These are phyloP conservation scores for Trichosporon ovoides DNA, from an alignment of 1,284 basidiomycete genomes.

Conservation along the genomic window DNA sequence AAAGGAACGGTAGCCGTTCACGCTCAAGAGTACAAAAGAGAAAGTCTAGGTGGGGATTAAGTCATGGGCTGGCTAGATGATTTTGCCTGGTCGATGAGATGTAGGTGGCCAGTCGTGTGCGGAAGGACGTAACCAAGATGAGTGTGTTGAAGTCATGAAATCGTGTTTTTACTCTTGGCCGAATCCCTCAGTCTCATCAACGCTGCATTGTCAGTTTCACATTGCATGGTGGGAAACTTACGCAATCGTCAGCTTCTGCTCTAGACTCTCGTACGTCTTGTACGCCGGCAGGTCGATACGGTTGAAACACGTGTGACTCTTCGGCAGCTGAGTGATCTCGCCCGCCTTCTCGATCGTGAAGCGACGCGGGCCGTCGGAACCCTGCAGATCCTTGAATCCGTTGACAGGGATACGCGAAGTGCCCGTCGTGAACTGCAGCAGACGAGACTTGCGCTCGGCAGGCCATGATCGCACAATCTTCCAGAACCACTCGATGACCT, in stretches of 20 bases:
- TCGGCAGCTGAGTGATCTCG: constrained; percentile 81
- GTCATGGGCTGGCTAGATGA: too few relatives aligned
- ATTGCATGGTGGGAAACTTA: constrained; percentile 19
- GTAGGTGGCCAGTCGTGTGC: background rate
- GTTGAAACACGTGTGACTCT: constrained; percentile 85
- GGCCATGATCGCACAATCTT: constrained; percentile 95
- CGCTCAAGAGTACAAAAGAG: too few relatives aligned
- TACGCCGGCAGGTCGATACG: constrained; percentile 83
- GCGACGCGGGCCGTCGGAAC: constrained; percentile 87
- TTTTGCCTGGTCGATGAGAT: too few relatives aligned
- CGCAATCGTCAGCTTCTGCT: constrained; percentile 81
- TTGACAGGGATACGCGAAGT: constrained; percentile 97
- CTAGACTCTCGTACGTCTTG: constrained; percentile 79
- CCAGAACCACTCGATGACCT: constrained; percentile 99
- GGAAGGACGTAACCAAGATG: too few relatives aligned
- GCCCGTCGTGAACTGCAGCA: constrained; percentile 95
- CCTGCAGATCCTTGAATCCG: constrained; percentile 98
- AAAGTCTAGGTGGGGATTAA: too few relatives aligned
- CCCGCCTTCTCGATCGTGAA: constrained; percentile 96
- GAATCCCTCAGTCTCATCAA: constrained; percentile 61
- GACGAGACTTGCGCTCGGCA: constrained; percentile 85
- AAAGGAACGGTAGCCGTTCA: background rate
- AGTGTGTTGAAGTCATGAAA: background rate
- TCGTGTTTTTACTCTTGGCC: constrained; percentile 42
- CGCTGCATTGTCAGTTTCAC: constrained; percentile 35